phyloP scores from a whole-genome alignment of 192 early-diverging fungal genomes.

The Coemansia sp. region DNA sequence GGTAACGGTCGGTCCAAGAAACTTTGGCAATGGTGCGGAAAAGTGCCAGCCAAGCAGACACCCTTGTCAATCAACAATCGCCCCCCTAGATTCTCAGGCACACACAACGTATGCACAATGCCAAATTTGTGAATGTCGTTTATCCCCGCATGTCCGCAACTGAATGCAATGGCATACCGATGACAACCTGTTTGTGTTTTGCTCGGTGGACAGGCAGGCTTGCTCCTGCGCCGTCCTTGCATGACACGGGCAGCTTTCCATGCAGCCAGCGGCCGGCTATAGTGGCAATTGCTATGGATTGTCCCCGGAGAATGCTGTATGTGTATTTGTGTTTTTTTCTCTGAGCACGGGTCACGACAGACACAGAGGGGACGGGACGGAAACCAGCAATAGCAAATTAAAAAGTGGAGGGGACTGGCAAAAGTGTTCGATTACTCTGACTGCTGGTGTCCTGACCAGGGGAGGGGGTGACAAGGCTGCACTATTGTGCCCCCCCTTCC shows the following conservation, averaged over 20 bases:
- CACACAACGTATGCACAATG: background rate
- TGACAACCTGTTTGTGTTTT: background rate
- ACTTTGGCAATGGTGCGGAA: no score
- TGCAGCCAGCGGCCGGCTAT: conserved; percentile 2
- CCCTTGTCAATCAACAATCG: conserved; percentile 4
- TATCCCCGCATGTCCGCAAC: background rate
- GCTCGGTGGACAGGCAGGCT: background rate
- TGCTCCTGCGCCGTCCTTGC: background rate
- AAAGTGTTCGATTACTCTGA: background rate
- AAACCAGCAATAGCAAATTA: conserved; percentile 1
- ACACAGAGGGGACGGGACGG: conserved; percentile 3
- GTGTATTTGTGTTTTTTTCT: background rate
- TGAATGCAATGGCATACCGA: no score
- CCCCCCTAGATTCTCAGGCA: background rate
- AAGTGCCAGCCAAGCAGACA: background rate
- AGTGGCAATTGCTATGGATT: conserved; percentile 1
- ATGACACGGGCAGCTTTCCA: background rate
- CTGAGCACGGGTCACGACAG: conserved; percentile 1
- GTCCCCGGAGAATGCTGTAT: background rate
- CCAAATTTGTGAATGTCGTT: background rate
- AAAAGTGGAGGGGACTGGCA: background rate
- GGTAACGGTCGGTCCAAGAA: no score
- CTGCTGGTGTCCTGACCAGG: background rate
- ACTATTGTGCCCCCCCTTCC: background rate
- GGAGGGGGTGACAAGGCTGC: background rate